phyloP scores from a whole-genome alignment of 352 stramenopile genomes.

The Globisporangium orthogonon region DNA sequence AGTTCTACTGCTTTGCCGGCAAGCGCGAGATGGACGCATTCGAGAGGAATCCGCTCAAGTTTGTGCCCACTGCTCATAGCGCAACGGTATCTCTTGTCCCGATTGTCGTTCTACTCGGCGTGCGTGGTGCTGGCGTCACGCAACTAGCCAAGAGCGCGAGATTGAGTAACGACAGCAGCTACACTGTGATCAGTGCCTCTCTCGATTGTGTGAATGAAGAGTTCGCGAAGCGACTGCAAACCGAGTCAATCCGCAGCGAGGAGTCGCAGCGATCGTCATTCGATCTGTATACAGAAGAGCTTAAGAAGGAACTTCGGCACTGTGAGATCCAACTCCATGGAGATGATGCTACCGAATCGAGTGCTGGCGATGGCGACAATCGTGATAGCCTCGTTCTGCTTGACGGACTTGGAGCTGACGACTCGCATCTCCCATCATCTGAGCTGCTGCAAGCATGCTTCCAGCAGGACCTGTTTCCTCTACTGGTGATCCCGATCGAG shows the following conservation, averaged over 20 bases:
- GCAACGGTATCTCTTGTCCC: constrained; percentile 30
- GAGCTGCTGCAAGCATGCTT: constrained; percentile 38
- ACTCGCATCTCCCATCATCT: constrained; percentile 21
- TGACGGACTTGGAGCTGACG: constrained; percentile 11
- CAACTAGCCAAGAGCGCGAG: constrained; percentile 5
- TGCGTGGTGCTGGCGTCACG: constrained; percentile 24
- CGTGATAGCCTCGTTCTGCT: constrained; percentile 4
- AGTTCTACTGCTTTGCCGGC: constrained; percentile 56
- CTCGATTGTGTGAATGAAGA: not conserved
- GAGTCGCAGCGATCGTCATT: constrained; percentile 8
- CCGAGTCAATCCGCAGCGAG: constrained; percentile 12
- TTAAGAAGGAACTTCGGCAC: constrained; percentile 12
- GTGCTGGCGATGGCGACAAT: not conserved
- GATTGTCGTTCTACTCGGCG: constrained; percentile 43
- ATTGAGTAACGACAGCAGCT: not conserved
- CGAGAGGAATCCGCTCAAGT: constrained; percentile 37
- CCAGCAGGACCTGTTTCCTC: constrained; percentile 35
- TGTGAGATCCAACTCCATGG: not conserved
- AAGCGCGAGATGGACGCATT: constrained; percentile 33
- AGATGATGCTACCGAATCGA: not conserved
- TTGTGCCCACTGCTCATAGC: constrained; percentile 20
- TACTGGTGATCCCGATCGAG: constrained; percentile 37
- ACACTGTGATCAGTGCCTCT: constrained; percentile 15
- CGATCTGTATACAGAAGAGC: constrained; percentile 17
- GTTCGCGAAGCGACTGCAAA: constrained; percentile 11